A percentile compares a stretch with the other conserved stretches of the same genome.
Conservation (phyloP, 2,329 filamentous ascomycete genomes). For the Colletotrichum lini region DNA sequence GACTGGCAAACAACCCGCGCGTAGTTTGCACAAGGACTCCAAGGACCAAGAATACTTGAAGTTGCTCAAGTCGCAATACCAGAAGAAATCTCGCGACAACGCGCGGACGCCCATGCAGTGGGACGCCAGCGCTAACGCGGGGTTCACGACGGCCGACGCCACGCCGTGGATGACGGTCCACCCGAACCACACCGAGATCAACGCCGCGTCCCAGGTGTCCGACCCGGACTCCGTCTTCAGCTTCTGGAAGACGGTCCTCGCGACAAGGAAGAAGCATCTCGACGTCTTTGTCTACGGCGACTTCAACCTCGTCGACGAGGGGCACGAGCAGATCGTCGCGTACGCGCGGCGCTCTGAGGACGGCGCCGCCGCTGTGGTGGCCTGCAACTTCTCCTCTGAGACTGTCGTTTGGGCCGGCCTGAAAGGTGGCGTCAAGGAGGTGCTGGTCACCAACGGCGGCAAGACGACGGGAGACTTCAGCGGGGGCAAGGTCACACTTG, state of each 20-base stretch:
- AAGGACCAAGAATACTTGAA: constrained; percentile 56
- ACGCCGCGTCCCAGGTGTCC: constrained; percentile 69
- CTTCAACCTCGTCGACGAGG: constrained; percentile 56
- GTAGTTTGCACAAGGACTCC: constrained; percentile 55
- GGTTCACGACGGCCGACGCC: constrained; percentile 69
- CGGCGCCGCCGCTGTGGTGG: constrained; percentile 53
- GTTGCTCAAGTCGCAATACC: constrained; percentile 61
- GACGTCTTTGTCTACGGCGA: constrained; percentile 78
- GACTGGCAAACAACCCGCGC: constrained; percentile 1
- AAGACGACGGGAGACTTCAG: constrained; percentile 49
- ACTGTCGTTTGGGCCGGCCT: constrained; percentile 50
- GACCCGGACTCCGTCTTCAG: constrained; percentile 67
- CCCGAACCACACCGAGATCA: constrained; percentile 73
- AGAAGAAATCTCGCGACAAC: constrained; percentile 76
- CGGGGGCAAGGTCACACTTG: constrained; percentile 49
- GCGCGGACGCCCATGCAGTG: constrained; percentile 81
- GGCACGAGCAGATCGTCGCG: constrained; percentile 55
- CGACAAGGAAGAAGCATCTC: constrained; percentile 70
- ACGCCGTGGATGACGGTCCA: constrained; percentile 81
- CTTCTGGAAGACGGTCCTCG: constrained; percentile 74
- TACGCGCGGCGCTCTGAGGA: constrained; percentile 53
- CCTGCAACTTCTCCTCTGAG: constrained; percentile 56
- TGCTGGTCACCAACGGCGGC: constrained; percentile 53
- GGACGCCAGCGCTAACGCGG: constrained; percentile 71
- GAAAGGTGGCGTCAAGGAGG: constrained; percentile 48